phyloP scores from a whole-genome alignment of 2,329 filamentous ascomycete species.

The Nannizziopsis barbatae region DNA sequence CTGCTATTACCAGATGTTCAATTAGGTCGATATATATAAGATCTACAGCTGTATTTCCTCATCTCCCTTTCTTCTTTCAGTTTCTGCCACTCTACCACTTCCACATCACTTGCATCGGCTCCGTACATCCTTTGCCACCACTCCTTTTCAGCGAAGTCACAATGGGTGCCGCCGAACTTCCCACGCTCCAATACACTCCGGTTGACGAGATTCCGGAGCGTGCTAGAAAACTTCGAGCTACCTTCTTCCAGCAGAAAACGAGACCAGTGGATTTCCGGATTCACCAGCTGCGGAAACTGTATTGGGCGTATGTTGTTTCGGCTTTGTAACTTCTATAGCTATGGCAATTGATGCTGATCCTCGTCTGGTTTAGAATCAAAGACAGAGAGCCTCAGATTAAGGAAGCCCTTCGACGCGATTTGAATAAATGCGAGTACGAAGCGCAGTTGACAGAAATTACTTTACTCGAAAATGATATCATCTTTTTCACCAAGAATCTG shows the following conservation, averaged over 20 bases:
- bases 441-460: slow-evolving; percentile 61
- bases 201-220: slow-evolving; percentile 54
- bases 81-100: background rate
- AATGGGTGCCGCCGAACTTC: slow-evolving; percentile 24
- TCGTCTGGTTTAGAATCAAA: slow-evolving; percentile 41
- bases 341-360: slow-evolving; percentile 13
- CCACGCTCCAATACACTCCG: slow-evolving; percentile 49
- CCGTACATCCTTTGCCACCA: background rate
- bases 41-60: no score
- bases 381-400: slow-evolving; percentile 64
- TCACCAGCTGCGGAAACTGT: slow-evolving; percentile 80
- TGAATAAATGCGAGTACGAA: slow-evolving; percentile 69
- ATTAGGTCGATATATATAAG: no score
- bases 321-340: background rate
- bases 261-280: slow-evolving; percentile 72
- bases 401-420: slow-evolving; percentile 64
- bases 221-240: slow-evolving; percentile 50
- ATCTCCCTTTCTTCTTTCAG: no score
- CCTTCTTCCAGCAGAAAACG: slow-evolving; percentile 71
- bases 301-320: slow-evolving; percentile 58
- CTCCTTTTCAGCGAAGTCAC: background rate
- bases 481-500: slow-evolving; percentile 66
- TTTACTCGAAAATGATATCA: slow-evolving; percentile 69
- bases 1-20: no score
- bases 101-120: background rate